Evolutionary conservation across 352 stramenopile genomes (phyloP).

Genomic region (Globisporangium yorkense): DNA sequence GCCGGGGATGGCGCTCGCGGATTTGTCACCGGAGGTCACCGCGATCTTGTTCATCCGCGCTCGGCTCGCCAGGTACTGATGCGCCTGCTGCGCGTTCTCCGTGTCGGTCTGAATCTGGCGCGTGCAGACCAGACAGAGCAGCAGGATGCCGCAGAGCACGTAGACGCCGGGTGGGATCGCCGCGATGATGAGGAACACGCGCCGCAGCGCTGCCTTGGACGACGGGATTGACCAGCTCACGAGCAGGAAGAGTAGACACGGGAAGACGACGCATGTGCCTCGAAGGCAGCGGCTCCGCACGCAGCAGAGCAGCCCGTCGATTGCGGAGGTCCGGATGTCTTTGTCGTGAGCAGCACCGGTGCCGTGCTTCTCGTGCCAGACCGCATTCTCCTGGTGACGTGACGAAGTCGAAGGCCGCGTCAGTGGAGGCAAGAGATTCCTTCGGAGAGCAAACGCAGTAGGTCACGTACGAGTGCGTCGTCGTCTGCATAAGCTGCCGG

Average conservation of each 20-base stretch:
- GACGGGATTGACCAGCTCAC: conserved; percentile 33
- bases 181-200: conserved; percentile 39
- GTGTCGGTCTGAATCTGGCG: conserved; percentile 44
- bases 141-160: conserved; percentile 21
- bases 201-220: conserved; percentile 18
- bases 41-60: conserved; percentile 48
- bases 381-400: conserved; percentile 35
- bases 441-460: background rate
- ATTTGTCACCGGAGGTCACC: conserved; percentile 30
- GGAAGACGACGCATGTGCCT: conserved; percentile 45
- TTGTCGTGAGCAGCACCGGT: conserved; percentile 11
- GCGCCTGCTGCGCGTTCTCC: conserved; percentile 52
- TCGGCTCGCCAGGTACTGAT: conserved; percentile 37
- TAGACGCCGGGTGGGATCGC: conserved; percentile 35
- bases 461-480: conserved; percentile 14
- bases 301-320: conserved; percentile 57
- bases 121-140: conserved; percentile 42
- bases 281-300: conserved; percentile 53
- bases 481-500: conserved; percentile 17
- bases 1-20: conserved; percentile 28
- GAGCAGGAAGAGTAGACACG: conserved; percentile 47
- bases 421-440: background rate
- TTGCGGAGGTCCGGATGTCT: conserved; percentile 24
- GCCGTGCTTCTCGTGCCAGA: conserved; percentile 54
- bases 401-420: background rate